Evolutionary conservation across 2,329 filamentous ascomycete species (phyloP), one percentile per base, ranked within the genome.

Genomic region (Biscogniauxia sp.): DNA sequence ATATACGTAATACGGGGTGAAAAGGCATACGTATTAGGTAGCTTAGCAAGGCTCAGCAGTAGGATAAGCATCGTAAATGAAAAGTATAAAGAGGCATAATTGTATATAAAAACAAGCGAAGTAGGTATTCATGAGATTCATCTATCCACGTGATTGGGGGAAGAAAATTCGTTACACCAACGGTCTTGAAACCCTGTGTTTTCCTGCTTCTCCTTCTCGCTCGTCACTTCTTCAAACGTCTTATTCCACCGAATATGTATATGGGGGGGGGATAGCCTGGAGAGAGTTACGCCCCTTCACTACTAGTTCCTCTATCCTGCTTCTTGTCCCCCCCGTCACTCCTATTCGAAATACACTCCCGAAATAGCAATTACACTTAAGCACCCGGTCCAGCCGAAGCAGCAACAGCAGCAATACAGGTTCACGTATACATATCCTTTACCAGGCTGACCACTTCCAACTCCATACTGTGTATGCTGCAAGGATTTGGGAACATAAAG

Each of bases 321-420:
- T 13, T 45, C n/a, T 13, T 45, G 37, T 11, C 5, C 37, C 11
- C 15, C 37, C 37, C n/a, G 51, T 51, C 15, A 58, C 59, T 64
- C 62, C 45, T 59, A 55, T 59, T 64, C 62, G 65, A 61, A 66
- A 59, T 56, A 53, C 58, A 61, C 54, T 58, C 37, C 54, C 26
- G 51, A 66, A 65, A 62, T 63, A 64, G 57, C 61, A 63, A 59
- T 54, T 60, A 51, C 37, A 59, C 62, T 57, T 54, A 54, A 65
- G 61, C 64, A 62, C 56, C 66, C 64, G 55, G 66, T 61, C 64
- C 64, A 65, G 66, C 61, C 62, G 64, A 67, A 62, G 37, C 53
- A 63, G 60, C 56, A 61, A 63, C 59, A 62, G 20, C 45, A 41
- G 53, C 53, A 55, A 51, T 56, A 56, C 17, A 26, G 25, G 55